These are phyloP conservation scores for Talaromyces liani DNA, from an alignment of 495 filamentous ascomycete genomes.

Conservation along the genomic window DNA sequence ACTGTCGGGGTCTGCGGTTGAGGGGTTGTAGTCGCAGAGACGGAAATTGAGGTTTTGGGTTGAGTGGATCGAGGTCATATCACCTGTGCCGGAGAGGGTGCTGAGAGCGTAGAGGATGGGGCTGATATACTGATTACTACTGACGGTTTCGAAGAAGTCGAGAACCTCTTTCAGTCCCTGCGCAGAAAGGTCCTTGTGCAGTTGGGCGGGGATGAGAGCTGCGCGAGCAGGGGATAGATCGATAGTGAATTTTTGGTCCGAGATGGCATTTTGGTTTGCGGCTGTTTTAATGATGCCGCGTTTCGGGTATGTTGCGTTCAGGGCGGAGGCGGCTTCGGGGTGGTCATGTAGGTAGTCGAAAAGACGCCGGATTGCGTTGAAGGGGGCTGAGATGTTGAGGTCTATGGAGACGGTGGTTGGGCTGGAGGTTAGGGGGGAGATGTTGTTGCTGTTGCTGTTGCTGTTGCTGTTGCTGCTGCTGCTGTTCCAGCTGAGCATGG, in stretches of 20 bases:
- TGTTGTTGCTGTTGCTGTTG: too few species aligned
- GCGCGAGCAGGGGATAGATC: neutral
- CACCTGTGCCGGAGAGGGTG: neutral
- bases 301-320: neutral
- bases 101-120: neutral
- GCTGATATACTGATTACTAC: neutral
- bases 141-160: neutral
- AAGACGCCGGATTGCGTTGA: neutral
- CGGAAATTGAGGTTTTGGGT: neutral
- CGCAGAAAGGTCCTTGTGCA: neutral
- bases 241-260: neutral
- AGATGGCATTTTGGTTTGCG: neutral
- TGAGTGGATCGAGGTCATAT: neutral
- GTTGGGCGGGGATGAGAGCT: neutral
- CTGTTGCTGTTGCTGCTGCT: neutral
- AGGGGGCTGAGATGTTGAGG: neutral
- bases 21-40: neutral
- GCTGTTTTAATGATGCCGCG: neutral
- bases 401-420: neutral
- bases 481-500: neutral
- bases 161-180: neutral
- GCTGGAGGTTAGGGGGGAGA: neutral
- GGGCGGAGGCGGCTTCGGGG: neutral
- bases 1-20: neutral
- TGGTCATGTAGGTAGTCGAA: neutral